Conservation (phyloP, 176 grass and related monocot species). For the Aegilops umbellulata region DNA sequence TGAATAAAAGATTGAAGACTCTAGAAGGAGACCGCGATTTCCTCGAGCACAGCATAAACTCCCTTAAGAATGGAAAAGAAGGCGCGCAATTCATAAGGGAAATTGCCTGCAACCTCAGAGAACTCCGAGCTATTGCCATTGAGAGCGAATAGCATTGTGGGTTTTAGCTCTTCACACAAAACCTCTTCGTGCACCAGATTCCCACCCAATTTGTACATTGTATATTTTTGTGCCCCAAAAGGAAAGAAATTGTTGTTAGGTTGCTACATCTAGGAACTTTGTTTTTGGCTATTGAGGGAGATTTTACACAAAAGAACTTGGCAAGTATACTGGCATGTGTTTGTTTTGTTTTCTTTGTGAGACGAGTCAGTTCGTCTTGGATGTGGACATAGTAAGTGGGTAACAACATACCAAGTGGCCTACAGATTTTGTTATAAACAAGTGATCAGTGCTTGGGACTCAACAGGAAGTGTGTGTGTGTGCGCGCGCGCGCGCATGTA, state of each 20-base stretch:
- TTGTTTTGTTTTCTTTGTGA: neutral
- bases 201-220: neutral
- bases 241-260: slow-evolving; percentile 1
- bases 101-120: slow-evolving; percentile 52
- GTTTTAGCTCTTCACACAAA: neutral
- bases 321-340: neutral
- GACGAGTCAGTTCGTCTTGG: neutral
- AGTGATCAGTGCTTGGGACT: neutral
- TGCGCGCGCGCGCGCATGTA: neutral
- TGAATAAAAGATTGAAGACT: slow-evolving; percentile 52
- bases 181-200: neutral
- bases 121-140: slow-evolving; percentile 45
- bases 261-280: neutral
- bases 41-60: slow-evolving; percentile 71
- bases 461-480: neutral
- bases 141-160: slow-evolving; percentile 19
- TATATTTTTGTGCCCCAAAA: neutral
- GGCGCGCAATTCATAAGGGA: slow-evolving; percentile 55
- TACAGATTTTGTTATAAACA: neutral
- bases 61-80: slow-evolving; percentile 56
- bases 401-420: neutral
- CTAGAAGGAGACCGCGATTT: slow-evolving; percentile 62
- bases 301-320: neutral
- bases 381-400: neutral
- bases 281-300: slow-evolving; percentile 9